Evolutionary conservation across 2,329 filamentous ascomycete genomes (phyloP), one percentile per base, ranked within the genome.

Genomic region (Blastomyces gilchristii): DNA sequence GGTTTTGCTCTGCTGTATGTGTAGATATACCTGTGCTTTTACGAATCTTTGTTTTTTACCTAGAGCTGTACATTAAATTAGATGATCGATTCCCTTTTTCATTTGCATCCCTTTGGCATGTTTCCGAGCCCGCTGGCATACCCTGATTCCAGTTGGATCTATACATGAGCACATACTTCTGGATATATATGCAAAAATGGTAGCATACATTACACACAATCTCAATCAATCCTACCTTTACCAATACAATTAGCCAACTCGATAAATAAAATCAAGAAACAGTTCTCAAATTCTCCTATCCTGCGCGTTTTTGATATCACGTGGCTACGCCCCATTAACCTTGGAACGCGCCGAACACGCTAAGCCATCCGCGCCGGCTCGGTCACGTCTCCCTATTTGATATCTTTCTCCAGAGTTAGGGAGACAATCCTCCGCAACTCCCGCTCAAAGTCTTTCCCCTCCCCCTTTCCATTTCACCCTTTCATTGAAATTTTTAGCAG

Each of bases 311-410:
- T 58, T 34, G 12, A 58, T 59, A n/a, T 60, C 50, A 57, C 39
- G 28, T 60, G 60, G 47, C 2, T 63, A 49, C 65, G 67, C 64
- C 64, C 71, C 74, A 72, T 75, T 68, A 72, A 22, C n/a, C n/a
- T 22, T 22, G n/a, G n/a, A 22, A 76, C 75, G 75, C 75, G 75
- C 76, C 57, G 68, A 70, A 75, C 71, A 70, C 73, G 70, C 62
- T 56, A 63, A 52, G 31, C 25, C 34, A 41, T 57, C 4, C 25
- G 25, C 8, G 58, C 14, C 3, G 1, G 25, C 39, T 47, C 39
- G 7, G 54, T 57, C 54, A 57, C 54, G 54, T 58, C 54, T 43
- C 18, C 54, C 34, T 39, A 3, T n/a, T 41, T 16, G 37, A 57
- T 14, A 16, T 28, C 34, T 7, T 25, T 41, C 54, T 25, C 11